These are phyloP conservation scores for Auricularia auricula-judae DNA, from an alignment of 768 basidiomycete genomes.

Conservation along the genomic window DNA sequence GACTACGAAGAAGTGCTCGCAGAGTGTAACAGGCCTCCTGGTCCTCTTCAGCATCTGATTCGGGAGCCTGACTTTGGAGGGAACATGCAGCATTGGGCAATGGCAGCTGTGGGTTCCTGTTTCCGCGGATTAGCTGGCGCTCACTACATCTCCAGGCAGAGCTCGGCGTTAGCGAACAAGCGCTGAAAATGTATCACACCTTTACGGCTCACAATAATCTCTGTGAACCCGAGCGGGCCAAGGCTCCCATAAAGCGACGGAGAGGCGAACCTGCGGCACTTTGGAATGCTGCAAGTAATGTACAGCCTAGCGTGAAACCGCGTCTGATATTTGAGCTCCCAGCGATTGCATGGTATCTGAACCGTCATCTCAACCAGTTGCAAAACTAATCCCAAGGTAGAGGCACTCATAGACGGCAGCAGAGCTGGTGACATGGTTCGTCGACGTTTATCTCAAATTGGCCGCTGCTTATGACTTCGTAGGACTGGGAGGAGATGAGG, in stretches of 20 bases:
- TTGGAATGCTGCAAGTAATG: not conserved
- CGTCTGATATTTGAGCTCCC: not conserved
- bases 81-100: not conserved
- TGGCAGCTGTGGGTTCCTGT: not conserved
- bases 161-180: not conserved
- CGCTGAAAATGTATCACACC: not conserved
- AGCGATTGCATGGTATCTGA: not conserved
- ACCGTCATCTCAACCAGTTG: not conserved
- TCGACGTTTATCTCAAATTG: not conserved
- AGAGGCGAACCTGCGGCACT: not conserved
- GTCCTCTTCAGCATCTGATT: not conserved
- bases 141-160: too few relatives aligned
- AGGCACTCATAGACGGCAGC: too few relatives aligned
- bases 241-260: not conserved
- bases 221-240: not conserved
- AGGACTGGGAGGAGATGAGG: constrained; percentile 1
- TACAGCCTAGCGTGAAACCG: not conserved
- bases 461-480: not conserved
- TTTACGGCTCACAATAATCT: not conserved
- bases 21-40: not conserved
- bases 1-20: not conserved
- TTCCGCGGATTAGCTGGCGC: too few relatives aligned
- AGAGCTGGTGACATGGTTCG: not conserved
- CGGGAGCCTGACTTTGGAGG: not conserved
- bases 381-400: too few relatives aligned